Evolutionary conservation across 192 early-diverging fungal genomes (phyloP), one percentile per base, ranked within the genome.

Genomic region (Thamnidium elegans): DNA sequence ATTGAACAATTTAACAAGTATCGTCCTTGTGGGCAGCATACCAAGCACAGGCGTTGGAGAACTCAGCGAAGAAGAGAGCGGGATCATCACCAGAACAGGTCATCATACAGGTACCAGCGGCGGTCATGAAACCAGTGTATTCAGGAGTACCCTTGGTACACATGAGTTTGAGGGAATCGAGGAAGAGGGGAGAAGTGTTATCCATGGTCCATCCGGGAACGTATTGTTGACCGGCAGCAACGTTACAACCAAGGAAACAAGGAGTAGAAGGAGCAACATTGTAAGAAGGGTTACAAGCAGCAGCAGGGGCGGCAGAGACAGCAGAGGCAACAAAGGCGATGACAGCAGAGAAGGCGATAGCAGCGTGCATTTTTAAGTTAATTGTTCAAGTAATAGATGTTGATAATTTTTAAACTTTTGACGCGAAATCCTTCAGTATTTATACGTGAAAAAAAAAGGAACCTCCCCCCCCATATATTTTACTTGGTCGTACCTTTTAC

Each of bases 261-360:
- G 14, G 15, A 32, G 53, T 55, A 55, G 53, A 55, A 7, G 15
- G 6, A n/a, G 53, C 53, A 55, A 55, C 53, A 55, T 55, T 7
- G 31, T 55, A 55, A 55, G 53, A 34, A n/a, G 53, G 53, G 8
- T 55, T 55, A 13, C 53, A 55, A 30, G 31, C 31, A 55, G 53
- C 30, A 55, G 53, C 14, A 55, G 53, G 53, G n/a, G 53, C 53
- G n/a, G 53, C 53, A 31, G 30, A 32, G 31, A 55, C 53, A 55
- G 32, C 30, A 34, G 53, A 55, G 31, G 15, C 53, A 34, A 31
- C 31, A 15, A 55, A 19, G 26, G 32, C 14, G 14, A 31, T 15
- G 30, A 55, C 14, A 17, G 30, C 15, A 55, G 53, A 39, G 36
- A 39, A 39, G 9, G 36, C 31, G 17, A 55, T 23, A 55, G 53